Base-by-base conservation (phyloP, 139 green algal species). In the Micromonas commoda region DNA sequence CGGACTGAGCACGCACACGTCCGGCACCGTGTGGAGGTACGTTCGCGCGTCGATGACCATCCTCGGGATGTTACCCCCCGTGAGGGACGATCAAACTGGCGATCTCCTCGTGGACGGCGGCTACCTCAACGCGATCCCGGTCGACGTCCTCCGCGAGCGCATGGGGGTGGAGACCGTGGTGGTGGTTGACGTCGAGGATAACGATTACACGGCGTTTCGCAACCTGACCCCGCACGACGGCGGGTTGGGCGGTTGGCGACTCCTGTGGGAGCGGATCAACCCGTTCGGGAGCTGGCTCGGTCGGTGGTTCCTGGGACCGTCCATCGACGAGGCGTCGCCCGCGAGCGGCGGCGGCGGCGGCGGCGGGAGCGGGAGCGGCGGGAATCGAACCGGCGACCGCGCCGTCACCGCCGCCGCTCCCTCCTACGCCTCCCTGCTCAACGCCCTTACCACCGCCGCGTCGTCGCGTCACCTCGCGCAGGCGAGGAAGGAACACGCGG, bases 181-280 rank as follows among this genome's bases (percentile, higher is more conserved):
- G 29, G 85, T 89, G 78, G 86, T 95, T 77, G 90, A 95, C 78
- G 90, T 95, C 57, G 89, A 93, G 84, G 88, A 91, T 76, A 85
- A 89, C 34, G 88, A 84, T 39, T 70, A 91, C 54, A 78, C 64
- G 68, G 83, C 85, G 37, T 95, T 88, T 85, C 82, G 87, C 67
- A 86, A 87, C 35, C 81, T 93, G 33, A 87, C 83, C 16, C 79
- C 86, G 24, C 88, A 87, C 64, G 87, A 91, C 69, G 89, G 89
- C 51, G 90, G 90, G 29, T 52, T 94, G 2, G 87, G 80, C 32
- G 89, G 90, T 32, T 93, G 87, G 87, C 81, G 82, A 3, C 82
- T 93, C 76, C 86, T 95, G 66, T 95, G 90, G 89, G 89, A 92
- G 78, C 83, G 90, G 35, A 3, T 76, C 16, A 82, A 71, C n/a